phyloP scores from a whole-genome alignment of 306 rosid genomes.

The Lathyrus sativus region DNA sequence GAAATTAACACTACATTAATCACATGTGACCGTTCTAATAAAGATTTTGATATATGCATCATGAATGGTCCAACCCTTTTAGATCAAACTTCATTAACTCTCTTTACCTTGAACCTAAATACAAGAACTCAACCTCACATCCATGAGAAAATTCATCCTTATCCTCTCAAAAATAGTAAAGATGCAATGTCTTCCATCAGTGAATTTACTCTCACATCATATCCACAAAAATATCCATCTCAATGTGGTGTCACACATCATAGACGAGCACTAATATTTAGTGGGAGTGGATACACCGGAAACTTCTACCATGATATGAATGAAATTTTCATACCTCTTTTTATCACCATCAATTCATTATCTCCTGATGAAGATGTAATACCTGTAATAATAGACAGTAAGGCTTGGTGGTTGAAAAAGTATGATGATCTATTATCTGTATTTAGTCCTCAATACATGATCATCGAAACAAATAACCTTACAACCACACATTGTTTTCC shows the following conservation, averaged over 20 bases:
- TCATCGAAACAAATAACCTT: constrained; percentile 34
- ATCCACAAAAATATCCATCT: constrained; percentile 38
- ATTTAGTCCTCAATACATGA: constrained; percentile 36
- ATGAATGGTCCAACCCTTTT: constrained; percentile 43
- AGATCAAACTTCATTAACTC: constrained; percentile 36
- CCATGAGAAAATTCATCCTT: constrained; percentile 41
- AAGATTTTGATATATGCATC: constrained; percentile 45
- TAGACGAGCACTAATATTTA: constrained; percentile 52
- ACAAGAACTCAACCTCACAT: not conserved
- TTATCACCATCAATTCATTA: constrained; percentile 49
- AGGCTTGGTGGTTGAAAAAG: constrained; percentile 49
- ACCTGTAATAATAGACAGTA: constrained; percentile 42
- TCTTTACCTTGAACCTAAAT: constrained; percentile 32
- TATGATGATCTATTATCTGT: constrained; percentile 37
- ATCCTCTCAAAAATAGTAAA: constrained; percentile 52
- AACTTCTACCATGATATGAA: constrained; percentile 61
- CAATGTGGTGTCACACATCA: constrained; percentile 41
- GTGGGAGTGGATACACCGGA: constrained; percentile 56
- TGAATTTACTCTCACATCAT: constrained; percentile 42
- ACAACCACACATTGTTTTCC: constrained; percentile 52
- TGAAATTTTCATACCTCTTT: constrained; percentile 59
- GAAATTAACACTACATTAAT: not conserved
- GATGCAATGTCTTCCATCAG: constrained; percentile 37
- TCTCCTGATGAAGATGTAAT: constrained; percentile 39
- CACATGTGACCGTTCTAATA: constrained; percentile 42